Percentiles rank a stretch among this genome's conserved stretches.
Evolutionary conservation across 306 rosid genomes (phyloP).

Genomic region (Aeschynomene evenia): DNA sequence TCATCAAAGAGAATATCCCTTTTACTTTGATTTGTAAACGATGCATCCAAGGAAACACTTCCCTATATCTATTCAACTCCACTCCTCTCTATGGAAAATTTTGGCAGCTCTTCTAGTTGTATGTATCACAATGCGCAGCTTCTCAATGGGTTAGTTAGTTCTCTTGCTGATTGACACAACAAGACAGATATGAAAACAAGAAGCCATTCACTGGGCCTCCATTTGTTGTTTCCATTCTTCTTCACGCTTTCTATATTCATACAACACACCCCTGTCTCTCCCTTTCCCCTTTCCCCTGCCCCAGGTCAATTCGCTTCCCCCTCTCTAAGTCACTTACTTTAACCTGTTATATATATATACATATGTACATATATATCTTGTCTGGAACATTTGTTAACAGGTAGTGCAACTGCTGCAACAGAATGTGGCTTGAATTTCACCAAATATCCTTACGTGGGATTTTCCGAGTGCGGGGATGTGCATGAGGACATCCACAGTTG

Average conservation of each 20-base stretch:
- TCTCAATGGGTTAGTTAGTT: background rate
- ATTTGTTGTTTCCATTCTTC: background rate
- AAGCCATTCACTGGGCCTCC: background rate
- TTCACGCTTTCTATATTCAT: background rate
- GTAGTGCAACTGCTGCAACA: slow-evolving; percentile 42
- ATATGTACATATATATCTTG: too few relatives aligned
- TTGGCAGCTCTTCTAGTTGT: slow-evolving; percentile 27
- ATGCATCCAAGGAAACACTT: background rate
- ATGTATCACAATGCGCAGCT: slow-evolving; percentile 8
- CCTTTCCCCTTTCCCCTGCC: background rate
- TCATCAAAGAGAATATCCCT: slow-evolving; percentile 31
- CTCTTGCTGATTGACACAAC: background rate
- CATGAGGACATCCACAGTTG: slow-evolving; percentile 36
- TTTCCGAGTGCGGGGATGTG: slow-evolving; percentile 39
- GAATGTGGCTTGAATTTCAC: slow-evolving; percentile 48
- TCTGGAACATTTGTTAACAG: too few relatives aligned
- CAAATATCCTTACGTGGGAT: slow-evolving; percentile 31
- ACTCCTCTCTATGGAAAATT: slow-evolving; percentile 13
- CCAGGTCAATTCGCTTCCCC: slow-evolving; percentile 26
- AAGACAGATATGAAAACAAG: slow-evolving; percentile 13
- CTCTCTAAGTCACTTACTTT: too few relatives aligned
- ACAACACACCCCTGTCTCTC: background rate
- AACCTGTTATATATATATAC: too few relatives aligned
- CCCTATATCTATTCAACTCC: slow-evolving; percentile 32
- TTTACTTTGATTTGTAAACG: slow-evolving; percentile 26